Evolutionary conservation across 108 stramenopile species (phyloP), one percentile per base, ranked within the genome.

Genomic region (Cylindrotheca fusiformis): DNA sequence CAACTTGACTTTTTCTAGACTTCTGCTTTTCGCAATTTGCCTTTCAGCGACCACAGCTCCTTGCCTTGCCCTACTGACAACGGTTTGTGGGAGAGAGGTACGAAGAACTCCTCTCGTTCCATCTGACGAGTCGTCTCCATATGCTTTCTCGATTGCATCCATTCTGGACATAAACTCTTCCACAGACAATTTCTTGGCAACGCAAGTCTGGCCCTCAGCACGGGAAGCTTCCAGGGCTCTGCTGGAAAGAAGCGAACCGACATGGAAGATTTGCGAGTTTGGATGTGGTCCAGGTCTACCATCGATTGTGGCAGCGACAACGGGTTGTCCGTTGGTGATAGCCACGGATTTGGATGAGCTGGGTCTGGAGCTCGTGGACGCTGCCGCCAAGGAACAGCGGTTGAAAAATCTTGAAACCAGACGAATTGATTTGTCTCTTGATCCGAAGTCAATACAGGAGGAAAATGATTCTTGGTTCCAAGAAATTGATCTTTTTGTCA

Each of bases 141-240:
- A 61, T 46, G 70, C 65, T 58, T 80, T 53, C 52, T 51, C 71
- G 1, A 60, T 67, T 3, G 63, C 75, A 8, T 77, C 76, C n/a
- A 60, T 65, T 6, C 45, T 50, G 12, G 69, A 70, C 46, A 24
- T 80, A 23, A 27, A 55, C 24, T 41, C 36, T 6, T 29, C 57
- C 41, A n/a, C 59, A 2, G 19, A 53, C 50, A 90, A 90, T 51
- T 86, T 90, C 62, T 67, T 90, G 10, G 85, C 88, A 3, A 86
- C 88, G 2, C 88, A 90, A 69, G 88, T 90, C 21, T 90, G 88
- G 88, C 88, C 88, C 8, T 84, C 88, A 10, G 80, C 88, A 1
- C 77, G 88, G 26, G 68, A 58, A 17, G 88, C 88, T 29, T 64
- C 85, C 4, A 32, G 26, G 1, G 36, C 73, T 20, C 50, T 88